Percentiles rank a stretch among this genome's conserved stretches.
Conservation (phyloP, 2,329 filamentous ascomycete species). For the Epichloe sibirici region DNA sequence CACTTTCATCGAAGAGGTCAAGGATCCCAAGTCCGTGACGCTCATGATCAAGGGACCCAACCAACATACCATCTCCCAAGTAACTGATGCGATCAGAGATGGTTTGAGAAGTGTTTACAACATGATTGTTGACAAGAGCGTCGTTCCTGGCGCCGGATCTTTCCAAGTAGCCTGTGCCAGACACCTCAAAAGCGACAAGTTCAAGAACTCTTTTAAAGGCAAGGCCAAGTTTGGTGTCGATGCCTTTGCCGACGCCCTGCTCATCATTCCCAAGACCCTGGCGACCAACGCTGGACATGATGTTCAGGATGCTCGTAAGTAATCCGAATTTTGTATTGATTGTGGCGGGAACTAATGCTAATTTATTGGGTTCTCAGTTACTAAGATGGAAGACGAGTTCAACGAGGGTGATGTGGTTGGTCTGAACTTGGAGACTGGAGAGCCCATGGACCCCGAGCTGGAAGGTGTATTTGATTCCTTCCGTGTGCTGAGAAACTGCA, state of each 20-base stretch:
- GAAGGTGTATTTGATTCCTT: slow-evolving; percentile 94
- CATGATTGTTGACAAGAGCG: slow-evolving; percentile 96
- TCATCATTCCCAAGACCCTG: slow-evolving; percentile 94
- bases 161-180: slow-evolving; percentile 91
- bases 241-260: slow-evolving; percentile 86
- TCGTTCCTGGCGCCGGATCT: slow-evolving; percentile 86
- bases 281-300: slow-evolving; percentile 94
- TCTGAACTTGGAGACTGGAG: slow-evolving; percentile 72
- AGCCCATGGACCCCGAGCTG: slow-evolving; percentile 89
- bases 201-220: slow-evolving; percentile 85
- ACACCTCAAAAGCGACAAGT: slow-evolving; percentile 76
- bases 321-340: slow-evolving; percentile 1
- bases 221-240: slow-evolving; percentile 95
- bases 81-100: slow-evolving; percentile 91
- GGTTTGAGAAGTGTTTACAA: slow-evolving; percentile 96
- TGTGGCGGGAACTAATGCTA: slow-evolving; percentile 8
- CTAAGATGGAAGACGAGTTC: slow-evolving; percentile 74
- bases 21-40: slow-evolving; percentile 96
- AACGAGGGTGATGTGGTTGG: slow-evolving; percentile 76
- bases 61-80: slow-evolving; percentile 88
- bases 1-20: slow-evolving; percentile 97
- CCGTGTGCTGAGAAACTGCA: slow-evolving; percentile 83
- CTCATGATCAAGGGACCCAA: slow-evolving; percentile 97
- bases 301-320: slow-evolving; percentile 85
- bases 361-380: slow-evolving; percentile 41